Evolutionary conservation across 331 rosid genomes (phyloP).

Genomic region (Malus hybrid): DNA sequence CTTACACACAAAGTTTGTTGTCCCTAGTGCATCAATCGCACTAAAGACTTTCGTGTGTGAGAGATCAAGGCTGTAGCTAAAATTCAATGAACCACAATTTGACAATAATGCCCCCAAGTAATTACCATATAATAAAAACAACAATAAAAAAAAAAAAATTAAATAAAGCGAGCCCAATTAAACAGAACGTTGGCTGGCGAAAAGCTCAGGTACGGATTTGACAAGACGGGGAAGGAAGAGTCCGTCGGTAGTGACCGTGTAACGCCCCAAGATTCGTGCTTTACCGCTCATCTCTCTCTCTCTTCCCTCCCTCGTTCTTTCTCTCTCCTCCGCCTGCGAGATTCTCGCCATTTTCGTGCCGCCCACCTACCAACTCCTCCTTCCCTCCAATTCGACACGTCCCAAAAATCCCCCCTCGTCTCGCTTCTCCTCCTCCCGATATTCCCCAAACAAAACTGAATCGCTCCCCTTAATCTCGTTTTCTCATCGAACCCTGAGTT

Average conservation of each 20-base stretch:
- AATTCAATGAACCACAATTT: background rate
- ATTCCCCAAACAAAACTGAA: background rate
- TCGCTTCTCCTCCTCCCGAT: background rate
- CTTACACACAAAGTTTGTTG: too few species aligned
- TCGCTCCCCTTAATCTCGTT: background rate
- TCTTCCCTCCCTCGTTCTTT: background rate
- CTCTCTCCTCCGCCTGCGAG: conserved; percentile 13
- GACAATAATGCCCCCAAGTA: background rate
- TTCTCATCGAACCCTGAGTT: background rate
- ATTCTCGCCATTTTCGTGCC: conserved; percentile 5
- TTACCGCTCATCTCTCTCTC: conserved; percentile 43
- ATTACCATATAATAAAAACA: background rate
- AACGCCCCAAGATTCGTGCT: conserved; percentile 36
- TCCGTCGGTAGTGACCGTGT: background rate
- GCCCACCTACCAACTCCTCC: background rate
- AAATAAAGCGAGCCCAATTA: background rate
- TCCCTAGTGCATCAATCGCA: too few species aligned
- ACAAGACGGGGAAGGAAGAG: background rate
- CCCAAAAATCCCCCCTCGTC: background rate
- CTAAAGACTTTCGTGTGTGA: too few species aligned
- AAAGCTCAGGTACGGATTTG: background rate
- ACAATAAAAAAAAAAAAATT: background rate
- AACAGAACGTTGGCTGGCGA: background rate
- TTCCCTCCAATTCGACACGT: background rate
- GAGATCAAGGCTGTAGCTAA: too few species aligned